Base-by-base conservation (phyloP, 2,329 filamentous ascomycete species). In the Penicillium sp. region DNA sequence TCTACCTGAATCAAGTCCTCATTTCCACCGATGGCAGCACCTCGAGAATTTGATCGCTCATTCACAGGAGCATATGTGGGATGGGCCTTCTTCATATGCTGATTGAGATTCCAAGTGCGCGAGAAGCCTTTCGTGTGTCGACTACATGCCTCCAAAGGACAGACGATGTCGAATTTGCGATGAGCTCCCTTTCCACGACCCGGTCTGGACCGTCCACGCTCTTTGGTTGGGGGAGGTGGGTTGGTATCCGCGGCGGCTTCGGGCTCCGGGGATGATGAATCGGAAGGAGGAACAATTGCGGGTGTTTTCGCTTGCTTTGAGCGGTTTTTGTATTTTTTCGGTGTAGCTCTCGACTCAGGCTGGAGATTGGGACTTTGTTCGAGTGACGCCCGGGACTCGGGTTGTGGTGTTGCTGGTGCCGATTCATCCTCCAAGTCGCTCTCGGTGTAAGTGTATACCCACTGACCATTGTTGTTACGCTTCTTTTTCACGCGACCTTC, bases 41-140 rank as follows among this genome's bases (percentile, higher is more conserved):
- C 49, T 3, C 40, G 49, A 38, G 45, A 47, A 16, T 42, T 43
- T 27, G 45, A 50, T 22, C 31, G 5, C 5, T 57, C 54, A 10
- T 40, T 36, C 31, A 52, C 53, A 18, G 40, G 36, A 24, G 27
- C 31, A 46, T 66, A 64, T 4, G 55, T 51, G 13, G 64, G 63
- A 58, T 74, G 72, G 43, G 68, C 61, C 8, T 58, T 67, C 54
- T 68, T 67, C 50, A 74, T 44, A 58, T 74, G 72, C 29, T 68
- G 57, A 52, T 72, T 72, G 21, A 74, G 59, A 56, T 74, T 74
- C 72, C 72, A 73, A 13, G 49, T 63, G 13, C 72, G 66, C 1
- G 71, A 67, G 50, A 74, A 74, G 0, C 71, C 72, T 27, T 71
- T 55, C 5, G 10, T 47, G 56, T 66, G 66, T 32, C 71, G 65